These are phyloP conservation scores for Backusella tuberculispora DNA, from an alignment of 192 early-diverging fungal species.

Conservation along the genomic window DNA sequence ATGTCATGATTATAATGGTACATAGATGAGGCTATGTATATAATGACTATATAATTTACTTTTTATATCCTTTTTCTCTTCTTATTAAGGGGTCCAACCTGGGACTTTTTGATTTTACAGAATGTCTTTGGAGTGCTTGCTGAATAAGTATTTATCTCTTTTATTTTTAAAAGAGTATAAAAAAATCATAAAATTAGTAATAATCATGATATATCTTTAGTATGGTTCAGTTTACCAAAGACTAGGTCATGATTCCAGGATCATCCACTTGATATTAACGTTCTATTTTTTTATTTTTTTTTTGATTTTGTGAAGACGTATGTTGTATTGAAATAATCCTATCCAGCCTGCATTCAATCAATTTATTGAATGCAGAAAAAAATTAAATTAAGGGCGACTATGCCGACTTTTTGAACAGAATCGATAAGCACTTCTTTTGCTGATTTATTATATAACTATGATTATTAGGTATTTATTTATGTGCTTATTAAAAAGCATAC, in stretches of 20 bases:
- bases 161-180: too few species aligned
- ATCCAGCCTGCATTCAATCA: slow-evolving; percentile 68
- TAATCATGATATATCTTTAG: background rate
- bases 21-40: background rate
- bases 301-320: slow-evolving; percentile 83
- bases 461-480: background rate
- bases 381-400: slow-evolving; percentile 16
- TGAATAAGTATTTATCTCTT: slow-evolving; percentile 65
- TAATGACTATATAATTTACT: too few species aligned
- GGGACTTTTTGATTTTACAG: slow-evolving; percentile 38
- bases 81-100: slow-evolving; percentile 65
- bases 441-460: background rate
- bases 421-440: background rate
- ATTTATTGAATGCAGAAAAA: slow-evolving; percentile 22
- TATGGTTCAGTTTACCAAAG: slow-evolving; percentile 60
- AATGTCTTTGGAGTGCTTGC: slow-evolving; percentile 58
- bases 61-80: slow-evolving; percentile 65
- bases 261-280: slow-evolving; percentile 74
- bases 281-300: slow-evolving; percentile 85
- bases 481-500: background rate
- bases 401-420: background rate
- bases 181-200: too few species aligned
- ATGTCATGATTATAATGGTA: background rate
- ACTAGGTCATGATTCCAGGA: slow-evolving; percentile 74
- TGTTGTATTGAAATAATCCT: slow-evolving; percentile 84